Evolutionary conservation across 2,329 filamentous ascomycete genomes (phyloP).

Genomic region (Clonostachys chloroleuca): DNA sequence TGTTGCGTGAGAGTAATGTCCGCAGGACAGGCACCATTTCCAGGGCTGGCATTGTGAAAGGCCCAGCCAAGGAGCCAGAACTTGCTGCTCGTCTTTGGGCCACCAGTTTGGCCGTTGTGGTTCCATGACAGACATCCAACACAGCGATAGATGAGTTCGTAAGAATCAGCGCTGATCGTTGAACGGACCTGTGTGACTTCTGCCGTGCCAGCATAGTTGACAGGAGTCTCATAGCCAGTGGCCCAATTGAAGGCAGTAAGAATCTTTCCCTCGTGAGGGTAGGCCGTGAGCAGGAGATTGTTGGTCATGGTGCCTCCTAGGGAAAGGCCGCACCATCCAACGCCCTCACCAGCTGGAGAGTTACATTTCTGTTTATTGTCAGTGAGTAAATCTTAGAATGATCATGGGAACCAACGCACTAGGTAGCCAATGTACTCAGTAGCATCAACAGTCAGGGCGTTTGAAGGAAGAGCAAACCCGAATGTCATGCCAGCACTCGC

Average conservation of each 20-base stretch:
- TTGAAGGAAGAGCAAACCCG: slow-evolving; percentile 47
- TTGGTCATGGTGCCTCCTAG: slow-evolving; percentile 54
- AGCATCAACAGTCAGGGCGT: slow-evolving; percentile 38
- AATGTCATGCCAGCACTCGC: slow-evolving; percentile 39
- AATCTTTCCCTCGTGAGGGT: slow-evolving; percentile 47
- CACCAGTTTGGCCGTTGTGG: slow-evolving; percentile 36
- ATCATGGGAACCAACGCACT: slow-evolving; percentile 23
- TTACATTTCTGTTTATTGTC: slow-evolving; percentile 32
- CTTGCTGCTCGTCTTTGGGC: slow-evolving; percentile 36
- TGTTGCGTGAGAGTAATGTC: slow-evolving; percentile 46
- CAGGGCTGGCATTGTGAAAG: slow-evolving; percentile 37
- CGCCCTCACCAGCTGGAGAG: slow-evolving; percentile 34
- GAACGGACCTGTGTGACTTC: slow-evolving; percentile 57
- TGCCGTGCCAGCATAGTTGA: slow-evolving; percentile 56
- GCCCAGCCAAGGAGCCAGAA: slow-evolving; percentile 51
- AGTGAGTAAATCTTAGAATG: not conserved
- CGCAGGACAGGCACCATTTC: slow-evolving; percentile 33
- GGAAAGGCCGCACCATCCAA: slow-evolving; percentile 55
- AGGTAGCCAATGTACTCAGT: slow-evolving; percentile 57
- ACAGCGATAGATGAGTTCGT: slow-evolving; percentile 62
- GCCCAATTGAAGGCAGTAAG: slow-evolving; percentile 54
- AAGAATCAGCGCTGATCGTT: slow-evolving; percentile 52
- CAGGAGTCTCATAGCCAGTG: slow-evolving; percentile 54
- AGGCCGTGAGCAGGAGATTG: slow-evolving; percentile 53
- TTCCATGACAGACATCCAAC: slow-evolving; percentile 51